Evolutionary conservation across 768 basidiomycete species (phyloP).

Genomic region (Pholiota conissans): DNA sequence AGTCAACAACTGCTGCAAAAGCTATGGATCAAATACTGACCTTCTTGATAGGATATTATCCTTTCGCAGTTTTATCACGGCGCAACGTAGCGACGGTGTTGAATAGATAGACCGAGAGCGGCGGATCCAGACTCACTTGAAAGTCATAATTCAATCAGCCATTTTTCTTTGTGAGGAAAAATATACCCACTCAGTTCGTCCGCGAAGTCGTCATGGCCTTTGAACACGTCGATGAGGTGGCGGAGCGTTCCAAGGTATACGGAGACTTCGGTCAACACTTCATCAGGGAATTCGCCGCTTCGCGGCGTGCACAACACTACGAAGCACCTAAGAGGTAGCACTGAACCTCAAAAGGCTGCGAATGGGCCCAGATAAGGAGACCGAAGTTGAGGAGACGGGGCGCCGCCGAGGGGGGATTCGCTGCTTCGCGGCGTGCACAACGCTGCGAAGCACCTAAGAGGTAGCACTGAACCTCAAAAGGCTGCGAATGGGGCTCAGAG

Average conservation of each 20-base stretch:
- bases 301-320: too few relatives aligned
- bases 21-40: constrained; percentile 42
- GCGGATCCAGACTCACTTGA: constrained; percentile 92
- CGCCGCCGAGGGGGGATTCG: too few relatives aligned
- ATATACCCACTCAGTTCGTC: constrained; percentile 87
- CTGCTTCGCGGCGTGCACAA: too few relatives aligned
- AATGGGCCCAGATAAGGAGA: too few relatives aligned
- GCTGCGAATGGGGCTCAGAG: too few relatives aligned
- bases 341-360: too few relatives aligned
- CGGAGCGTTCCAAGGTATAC: constrained; percentile 96
- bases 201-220: constrained; percentile 91
- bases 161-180: not conserved
- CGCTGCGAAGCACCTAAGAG: too few relatives aligned
- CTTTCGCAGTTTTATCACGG: constrained; percentile 93
- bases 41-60: constrained; percentile 98
- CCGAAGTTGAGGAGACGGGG: too few relatives aligned
- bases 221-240: constrained; percentile 91
- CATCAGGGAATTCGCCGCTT: constrained; percentile 84
- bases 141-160: not conserved
- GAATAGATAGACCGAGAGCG: constrained; percentile 90
- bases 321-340: too few relatives aligned
- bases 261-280: constrained; percentile 88
- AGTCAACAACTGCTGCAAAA: too few relatives aligned
- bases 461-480: too few relatives aligned
- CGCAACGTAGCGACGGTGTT: constrained; percentile 84